A percentile compares a stretch with the other conserved stretches of the same genome.
These are phyloP conservation scores for Boletus rufocinnamomeus DNA, from an alignment of 768 basidiomycete genomes.

Conservation along the genomic window DNA sequence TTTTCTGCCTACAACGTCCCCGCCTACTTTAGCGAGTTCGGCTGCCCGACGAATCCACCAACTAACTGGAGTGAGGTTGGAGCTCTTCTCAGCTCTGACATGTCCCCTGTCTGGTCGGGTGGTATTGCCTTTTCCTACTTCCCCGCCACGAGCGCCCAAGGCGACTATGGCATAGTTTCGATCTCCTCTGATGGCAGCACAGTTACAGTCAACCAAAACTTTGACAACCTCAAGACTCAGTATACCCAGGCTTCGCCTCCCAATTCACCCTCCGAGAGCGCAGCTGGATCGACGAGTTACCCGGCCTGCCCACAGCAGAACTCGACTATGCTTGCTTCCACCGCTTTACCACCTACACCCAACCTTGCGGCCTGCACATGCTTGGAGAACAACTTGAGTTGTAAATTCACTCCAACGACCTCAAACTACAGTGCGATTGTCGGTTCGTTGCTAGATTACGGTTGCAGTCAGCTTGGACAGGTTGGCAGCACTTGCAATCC, in stretches of 20 bases:
- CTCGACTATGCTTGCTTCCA: constrained; percentile 62
- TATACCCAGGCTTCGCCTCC: constrained; percentile 59
- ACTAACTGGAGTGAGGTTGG: constrained; percentile 74
- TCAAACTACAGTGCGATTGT: constrained; percentile 60
- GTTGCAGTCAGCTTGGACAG: constrained; percentile 66
- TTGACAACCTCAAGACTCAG: constrained; percentile 59
- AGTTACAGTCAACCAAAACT: constrained; percentile 71
- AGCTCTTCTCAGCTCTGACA: constrained; percentile 69
- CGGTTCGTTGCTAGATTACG: constrained; percentile 63
- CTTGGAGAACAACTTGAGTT: constrained; percentile 65
- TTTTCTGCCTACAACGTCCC: constrained; percentile 71
- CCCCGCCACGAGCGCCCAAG: constrained; percentile 69
- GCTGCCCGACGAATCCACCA: constrained; percentile 68
- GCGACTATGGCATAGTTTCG: constrained; percentile 85
- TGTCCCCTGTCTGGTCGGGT: constrained; percentile 84
- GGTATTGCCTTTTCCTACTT: constrained; percentile 91
- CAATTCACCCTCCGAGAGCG: constrained; percentile 60
- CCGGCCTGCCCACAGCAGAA: constrained; percentile 65
- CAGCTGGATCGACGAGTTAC: constrained; percentile 51
- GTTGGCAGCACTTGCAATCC: constrained; percentile 61
- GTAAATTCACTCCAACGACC: constrained; percentile 68
- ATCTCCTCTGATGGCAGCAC: constrained; percentile 65
- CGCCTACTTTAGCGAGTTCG: constrained; percentile 91
- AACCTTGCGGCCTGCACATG: constrained; percentile 80
- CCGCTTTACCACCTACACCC: constrained; percentile 80